phyloP scores from a whole-genome alignment of 2,329 filamentous ascomycete genomes.

The Diaporthe vaccinii region DNA sequence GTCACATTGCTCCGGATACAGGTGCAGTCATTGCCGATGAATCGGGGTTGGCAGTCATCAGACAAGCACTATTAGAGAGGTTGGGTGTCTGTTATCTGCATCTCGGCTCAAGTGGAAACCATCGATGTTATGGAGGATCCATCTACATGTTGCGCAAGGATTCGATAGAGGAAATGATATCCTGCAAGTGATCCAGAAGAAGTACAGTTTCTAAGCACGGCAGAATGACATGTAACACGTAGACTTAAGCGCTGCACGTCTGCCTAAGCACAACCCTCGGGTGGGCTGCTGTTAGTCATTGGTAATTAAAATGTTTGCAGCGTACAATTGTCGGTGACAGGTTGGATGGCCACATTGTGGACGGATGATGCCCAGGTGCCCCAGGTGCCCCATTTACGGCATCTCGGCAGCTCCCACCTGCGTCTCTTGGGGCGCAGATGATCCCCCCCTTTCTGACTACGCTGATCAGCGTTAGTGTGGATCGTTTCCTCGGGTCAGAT shows the following conservation, averaged over 20 bases:
- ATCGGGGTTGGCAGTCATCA: background rate
- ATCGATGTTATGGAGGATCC: background rate
- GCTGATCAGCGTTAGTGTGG: conserved; percentile 30
- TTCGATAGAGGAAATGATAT: background rate
- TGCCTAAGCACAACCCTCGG: background rate
- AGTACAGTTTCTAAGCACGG: background rate
- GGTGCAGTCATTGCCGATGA: background rate
- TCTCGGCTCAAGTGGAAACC: background rate
- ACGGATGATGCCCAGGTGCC: background rate
- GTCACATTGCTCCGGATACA: background rate
- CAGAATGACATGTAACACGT: background rate
- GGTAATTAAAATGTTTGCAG: conserved; percentile 25
- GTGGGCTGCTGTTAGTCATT: conserved; percentile 17
- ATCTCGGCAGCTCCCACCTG: conserved; percentile 21
- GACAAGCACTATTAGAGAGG: background rate
- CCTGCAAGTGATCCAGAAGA: background rate
- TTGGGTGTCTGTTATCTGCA: background rate
- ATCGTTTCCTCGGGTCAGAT: conserved; percentile 17
- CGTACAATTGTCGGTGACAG: conserved; percentile 25
- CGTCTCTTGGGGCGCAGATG: conserved; percentile 17
- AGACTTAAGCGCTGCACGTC: background rate
- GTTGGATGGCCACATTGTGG: background rate
- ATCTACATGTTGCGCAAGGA: background rate
- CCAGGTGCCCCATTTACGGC: conserved; percentile 1
- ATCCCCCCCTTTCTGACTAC: conserved; percentile 23